These are phyloP conservation scores for Dentipellis sp. DNA, from an alignment of 768 basidiomycete species.

Conservation along the genomic window DNA sequence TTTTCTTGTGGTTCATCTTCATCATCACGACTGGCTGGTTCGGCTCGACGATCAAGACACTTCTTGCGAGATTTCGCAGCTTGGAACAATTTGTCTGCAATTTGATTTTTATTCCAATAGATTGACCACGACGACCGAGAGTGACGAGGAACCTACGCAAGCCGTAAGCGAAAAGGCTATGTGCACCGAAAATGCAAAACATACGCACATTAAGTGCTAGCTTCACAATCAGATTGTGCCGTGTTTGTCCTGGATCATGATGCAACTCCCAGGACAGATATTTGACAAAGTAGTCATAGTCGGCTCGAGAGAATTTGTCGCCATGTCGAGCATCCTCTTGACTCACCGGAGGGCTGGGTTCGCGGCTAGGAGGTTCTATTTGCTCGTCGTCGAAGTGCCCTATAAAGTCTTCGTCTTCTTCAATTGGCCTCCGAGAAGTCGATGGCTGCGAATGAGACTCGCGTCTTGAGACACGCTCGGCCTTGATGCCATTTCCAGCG, in stretches of 20 bases:
- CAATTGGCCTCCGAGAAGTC: background rate
- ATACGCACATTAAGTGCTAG: slow-evolving; percentile 46
- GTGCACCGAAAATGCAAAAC: background rate
- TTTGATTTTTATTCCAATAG: slow-evolving; percentile 7
- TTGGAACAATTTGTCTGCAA: slow-evolving; percentile 5
- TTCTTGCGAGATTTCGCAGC: background rate
- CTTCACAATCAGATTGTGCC: slow-evolving; percentile 42
- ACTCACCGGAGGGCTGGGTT: slow-evolving; percentile 56
- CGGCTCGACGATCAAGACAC: background rate
- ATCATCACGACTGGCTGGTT: background rate
- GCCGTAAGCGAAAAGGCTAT: background rate
- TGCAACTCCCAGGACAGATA: slow-evolving; percentile 57
- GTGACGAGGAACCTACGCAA: slow-evolving; percentile 12
- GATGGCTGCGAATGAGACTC: background rate
- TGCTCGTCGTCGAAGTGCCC: slow-evolving; percentile 27
- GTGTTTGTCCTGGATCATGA: slow-evolving; percentile 40
- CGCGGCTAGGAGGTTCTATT: slow-evolving; percentile 56
- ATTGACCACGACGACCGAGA: slow-evolving; percentile 4
- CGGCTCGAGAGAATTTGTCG: slow-evolving; percentile 57
- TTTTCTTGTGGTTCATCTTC: slow-evolving; percentile 11
- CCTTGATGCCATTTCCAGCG: background rate
- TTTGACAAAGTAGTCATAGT: slow-evolving; percentile 56
- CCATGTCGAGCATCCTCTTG: slow-evolving; percentile 36
- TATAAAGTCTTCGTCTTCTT: background rate
- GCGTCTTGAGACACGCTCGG: background rate